Evolutionary conservation across 805 yeast genomes (phyloP).

Genomic region (Cyberlindnera nakhonratchasimensis): DNA sequence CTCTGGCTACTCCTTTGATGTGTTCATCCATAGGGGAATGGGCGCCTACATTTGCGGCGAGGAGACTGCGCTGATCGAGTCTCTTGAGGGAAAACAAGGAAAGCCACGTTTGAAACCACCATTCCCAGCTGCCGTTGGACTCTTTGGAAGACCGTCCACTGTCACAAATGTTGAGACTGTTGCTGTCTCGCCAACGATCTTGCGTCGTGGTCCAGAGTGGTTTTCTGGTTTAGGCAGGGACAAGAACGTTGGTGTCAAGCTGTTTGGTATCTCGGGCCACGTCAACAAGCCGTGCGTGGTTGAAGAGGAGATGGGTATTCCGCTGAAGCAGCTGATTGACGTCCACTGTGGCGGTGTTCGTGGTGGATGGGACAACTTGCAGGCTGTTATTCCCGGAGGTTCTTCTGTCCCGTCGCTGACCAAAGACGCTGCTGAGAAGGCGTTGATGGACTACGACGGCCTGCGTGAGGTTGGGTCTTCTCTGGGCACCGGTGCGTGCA

Average conservation of each 20-base stretch:
- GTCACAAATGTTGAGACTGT: constrained; percentile 91
- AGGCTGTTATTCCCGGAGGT: constrained; percentile 89
- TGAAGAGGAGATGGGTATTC: constrained; percentile 92
- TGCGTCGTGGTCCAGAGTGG: constrained; percentile 89
- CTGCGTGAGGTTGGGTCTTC: constrained; percentile 83
- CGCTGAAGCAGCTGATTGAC: constrained; percentile 76
- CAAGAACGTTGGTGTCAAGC: constrained; percentile 78
- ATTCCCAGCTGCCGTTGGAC: constrained; percentile 91
- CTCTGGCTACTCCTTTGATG: constrained; percentile 79
- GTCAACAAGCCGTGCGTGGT: constrained; percentile 91
- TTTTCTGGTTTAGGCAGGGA: constrained; percentile 81
- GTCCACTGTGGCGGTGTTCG: constrained; percentile 87
- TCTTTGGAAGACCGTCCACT: constrained; percentile 87
- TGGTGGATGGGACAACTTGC: constrained; percentile 91
- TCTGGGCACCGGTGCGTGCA: constrained; percentile 90
- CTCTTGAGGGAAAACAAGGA: constrained; percentile 89
- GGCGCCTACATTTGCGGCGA: constrained; percentile 94
- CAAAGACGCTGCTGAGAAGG: constrained; percentile 59
- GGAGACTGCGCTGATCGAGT: constrained; percentile 86
- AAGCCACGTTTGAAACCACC: constrained; percentile 94
- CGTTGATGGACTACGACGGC: constrained; percentile 85
- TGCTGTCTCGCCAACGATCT: constrained; percentile 84
- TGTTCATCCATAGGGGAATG: constrained; percentile 86
- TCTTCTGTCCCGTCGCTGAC: constrained; percentile 83
- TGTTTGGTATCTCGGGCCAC: constrained; percentile 85